phyloP scores from a whole-genome alignment of 257 asterid genomes.

The Mitragyna speciosa region DNA sequence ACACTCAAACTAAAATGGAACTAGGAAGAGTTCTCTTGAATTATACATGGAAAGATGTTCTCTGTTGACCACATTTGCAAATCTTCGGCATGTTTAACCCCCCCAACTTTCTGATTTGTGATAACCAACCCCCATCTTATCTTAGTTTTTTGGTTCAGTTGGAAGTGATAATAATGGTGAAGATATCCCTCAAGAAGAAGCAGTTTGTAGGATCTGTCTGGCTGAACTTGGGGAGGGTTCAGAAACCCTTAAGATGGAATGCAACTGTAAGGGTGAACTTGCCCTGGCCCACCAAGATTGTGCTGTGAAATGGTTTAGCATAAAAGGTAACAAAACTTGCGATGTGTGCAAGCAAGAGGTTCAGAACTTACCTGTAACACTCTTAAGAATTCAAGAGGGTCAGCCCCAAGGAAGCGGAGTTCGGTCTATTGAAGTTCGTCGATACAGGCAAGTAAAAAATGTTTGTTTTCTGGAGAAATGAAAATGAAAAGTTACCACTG shows the following conservation, averaged over 20 bases:
- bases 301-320: constrained; percentile 92
- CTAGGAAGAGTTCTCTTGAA: neutral
- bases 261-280: constrained; percentile 98
- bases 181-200: constrained; percentile 99
- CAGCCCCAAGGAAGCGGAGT: constrained; percentile 26
- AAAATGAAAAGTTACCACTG: constrained; percentile 6
- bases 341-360: constrained; percentile 94
- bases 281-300: constrained; percentile 97
- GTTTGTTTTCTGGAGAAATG: neutral
- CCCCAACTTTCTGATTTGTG: neutral
- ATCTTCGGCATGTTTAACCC: neutral
- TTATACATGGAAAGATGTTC: neutral
- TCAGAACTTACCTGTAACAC: constrained; percentile 80
- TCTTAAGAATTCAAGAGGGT: constrained; percentile 73
- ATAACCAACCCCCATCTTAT: constrained; percentile 31
- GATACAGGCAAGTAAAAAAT: constrained; percentile 75
- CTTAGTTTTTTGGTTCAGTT: constrained; percentile 47
- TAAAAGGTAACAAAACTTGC: constrained; percentile 91
- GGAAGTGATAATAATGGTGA: constrained; percentile 62
- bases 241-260: constrained; percentile 91
- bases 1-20: neutral
- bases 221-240: constrained; percentile 94
- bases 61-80: constrained; percentile 3
- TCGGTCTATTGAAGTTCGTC: constrained; percentile 60
- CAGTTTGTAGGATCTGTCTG: constrained; percentile 93